Evolutionary conservation across 164 flowering plant genomes (phyloP).

Genomic region (Tetracentron sinense): DNA sequence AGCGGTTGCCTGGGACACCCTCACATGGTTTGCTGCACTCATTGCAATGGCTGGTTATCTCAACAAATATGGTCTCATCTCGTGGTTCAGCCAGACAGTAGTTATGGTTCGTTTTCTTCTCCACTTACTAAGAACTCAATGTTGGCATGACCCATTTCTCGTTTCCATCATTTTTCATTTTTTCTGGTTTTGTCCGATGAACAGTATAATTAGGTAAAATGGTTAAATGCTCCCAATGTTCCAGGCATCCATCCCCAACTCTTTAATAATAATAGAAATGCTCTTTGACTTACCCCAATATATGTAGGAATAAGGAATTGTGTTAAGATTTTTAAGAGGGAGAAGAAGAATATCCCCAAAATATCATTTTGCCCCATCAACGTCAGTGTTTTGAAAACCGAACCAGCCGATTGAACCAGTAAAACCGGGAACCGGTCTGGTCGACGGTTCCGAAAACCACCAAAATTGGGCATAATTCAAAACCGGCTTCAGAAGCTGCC

Average conservation of each 20-base stretch:
- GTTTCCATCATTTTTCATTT: neutral
- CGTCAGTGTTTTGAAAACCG: too few relatives aligned
- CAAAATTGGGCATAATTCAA: too few relatives aligned
- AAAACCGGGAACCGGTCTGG: too few relatives aligned
- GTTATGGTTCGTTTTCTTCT: conserved; percentile 60
- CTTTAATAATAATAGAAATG: neutral
- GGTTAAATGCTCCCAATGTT: neutral
- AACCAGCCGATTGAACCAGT: too few relatives aligned
- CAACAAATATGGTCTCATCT: conserved; percentile 86
- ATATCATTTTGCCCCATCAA: too few relatives aligned
- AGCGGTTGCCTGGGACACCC: conserved; percentile 91
- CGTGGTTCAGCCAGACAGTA: conserved; percentile 91
- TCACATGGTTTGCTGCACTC: conserved; percentile 97
- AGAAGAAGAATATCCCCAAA: too few relatives aligned
- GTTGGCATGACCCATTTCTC: neutral
- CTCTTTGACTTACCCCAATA: too few relatives aligned
- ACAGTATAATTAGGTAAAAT: neutral
- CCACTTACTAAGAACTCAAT: neutral
- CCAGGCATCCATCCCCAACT: neutral
- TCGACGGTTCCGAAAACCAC: too few relatives aligned
- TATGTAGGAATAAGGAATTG: too few relatives aligned
- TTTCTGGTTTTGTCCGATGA: neutral
- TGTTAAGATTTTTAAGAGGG: too few relatives aligned
- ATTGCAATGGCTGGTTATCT: conserved; percentile 98
- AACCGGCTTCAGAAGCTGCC: too few relatives aligned